Evolutionary conservation across 768 basidiomycete genomes (phyloP), one percentile per base, ranked within the genome.

Genomic region (Russula ochroleuca): DNA sequence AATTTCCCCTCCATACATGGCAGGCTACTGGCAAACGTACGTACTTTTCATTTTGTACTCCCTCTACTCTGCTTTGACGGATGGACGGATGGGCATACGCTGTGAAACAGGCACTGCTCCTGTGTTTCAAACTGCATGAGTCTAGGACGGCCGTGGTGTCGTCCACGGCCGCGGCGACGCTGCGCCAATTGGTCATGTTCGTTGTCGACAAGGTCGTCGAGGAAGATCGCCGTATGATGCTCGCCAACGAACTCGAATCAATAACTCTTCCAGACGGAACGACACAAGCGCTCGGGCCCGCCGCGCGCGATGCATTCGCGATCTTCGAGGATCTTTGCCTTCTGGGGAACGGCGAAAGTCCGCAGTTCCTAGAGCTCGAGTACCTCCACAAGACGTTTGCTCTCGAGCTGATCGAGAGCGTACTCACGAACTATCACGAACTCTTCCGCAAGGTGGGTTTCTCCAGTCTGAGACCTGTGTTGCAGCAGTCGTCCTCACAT

Each of bases 111-210:
- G 92, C 92, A 0, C 79, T 98, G 0, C 76, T 96, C n/a, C 76
- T 98, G 9, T 98, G 94, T 71, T 98, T 98, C 81, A 93, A 87
- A 73, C 77, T 98, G 28, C 94, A 98, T 74, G 97, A 98, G 63
- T 95, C 93, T 0, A 86, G 92, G 67, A 97, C 95, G 25, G 90
- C 94, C 0, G 96, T 98, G 28, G 96, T 99, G 8, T 96, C 94
- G 3, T 95, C 93, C 0, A 98, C 97, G 4, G 96, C 96, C 2
- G 95, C 95, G 3, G 97, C 97, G 0, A 98, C 95, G 0, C 82
- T 98, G 5, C 87, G 95, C 2, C 96, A 98, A 72, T 81, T 98
- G 1, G 92, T 98, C 50, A 98, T 99, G 95, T 92, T 98, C 68
- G 87, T 98, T 19, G 91, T 98, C 49, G 97, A 99, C 76, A 94